A percentile compares a stretch with the other conserved stretches of the same genome.
Conservation (phyloP, 148 eudicot species). For the Chenopodium album region DNA sequence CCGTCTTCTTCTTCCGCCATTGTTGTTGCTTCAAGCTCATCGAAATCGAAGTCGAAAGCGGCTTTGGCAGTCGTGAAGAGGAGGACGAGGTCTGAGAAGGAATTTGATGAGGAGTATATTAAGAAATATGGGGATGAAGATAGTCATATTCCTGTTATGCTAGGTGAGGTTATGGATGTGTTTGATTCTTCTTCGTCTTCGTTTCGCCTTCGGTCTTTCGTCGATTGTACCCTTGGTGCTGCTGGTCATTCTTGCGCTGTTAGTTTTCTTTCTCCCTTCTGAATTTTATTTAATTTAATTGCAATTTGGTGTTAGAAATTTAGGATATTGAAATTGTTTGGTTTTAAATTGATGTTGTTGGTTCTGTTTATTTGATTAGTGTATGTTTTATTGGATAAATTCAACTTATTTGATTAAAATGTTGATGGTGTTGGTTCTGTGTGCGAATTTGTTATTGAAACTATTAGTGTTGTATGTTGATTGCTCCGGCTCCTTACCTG, state of each 20-base stretch:
- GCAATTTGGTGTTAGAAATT: too few species aligned
- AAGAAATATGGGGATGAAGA: conserved; percentile 47
- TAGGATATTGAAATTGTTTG: too few species aligned
- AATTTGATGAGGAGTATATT: conserved; percentile 53
- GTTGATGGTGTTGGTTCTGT: background rate
- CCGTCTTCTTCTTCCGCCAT: background rate
- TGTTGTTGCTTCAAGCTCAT: background rate
- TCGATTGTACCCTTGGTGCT: conserved; percentile 94
- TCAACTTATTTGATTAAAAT: background rate
- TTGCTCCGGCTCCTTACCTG: background rate
- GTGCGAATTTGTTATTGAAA: background rate
- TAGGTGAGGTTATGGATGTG: conserved; percentile 85
- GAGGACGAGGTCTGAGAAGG: conserved; percentile 75
- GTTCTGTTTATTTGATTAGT: background rate
- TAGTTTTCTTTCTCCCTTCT: conserved; percentile 22
- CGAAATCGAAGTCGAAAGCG: conserved; percentile 23
- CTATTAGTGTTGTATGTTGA: background rate
- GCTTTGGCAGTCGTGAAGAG: conserved; percentile 46
- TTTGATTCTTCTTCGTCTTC: conserved; percentile 38
- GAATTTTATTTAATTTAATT: background rate
- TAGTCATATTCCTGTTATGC: conserved; percentile 82
- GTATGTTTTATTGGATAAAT: background rate
- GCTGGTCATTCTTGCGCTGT: conserved; percentile 92
- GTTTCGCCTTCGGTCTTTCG: conserved; percentile 51
- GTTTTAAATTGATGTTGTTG: background rate